Conservation (phyloP, 2,329 filamentous ascomycete genomes). For the Botrytis squamosa region DNA sequence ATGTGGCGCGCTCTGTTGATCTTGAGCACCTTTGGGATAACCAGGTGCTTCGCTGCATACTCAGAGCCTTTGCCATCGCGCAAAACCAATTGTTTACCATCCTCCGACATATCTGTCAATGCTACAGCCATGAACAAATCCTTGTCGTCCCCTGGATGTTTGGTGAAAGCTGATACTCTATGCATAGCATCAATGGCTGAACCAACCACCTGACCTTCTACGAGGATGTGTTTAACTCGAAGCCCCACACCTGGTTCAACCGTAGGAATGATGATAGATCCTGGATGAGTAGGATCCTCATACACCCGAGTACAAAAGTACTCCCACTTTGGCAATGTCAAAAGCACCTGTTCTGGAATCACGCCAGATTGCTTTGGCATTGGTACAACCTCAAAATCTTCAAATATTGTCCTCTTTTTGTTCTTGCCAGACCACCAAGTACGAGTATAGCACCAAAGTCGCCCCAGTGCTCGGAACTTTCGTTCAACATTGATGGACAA, state of each 20-base stretch:
- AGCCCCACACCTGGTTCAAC: slow-evolving; percentile 8
- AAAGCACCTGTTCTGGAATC: slow-evolving; percentile 5
- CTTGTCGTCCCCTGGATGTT: background rate
- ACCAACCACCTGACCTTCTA: slow-evolving; percentile 25
- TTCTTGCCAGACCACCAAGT: slow-evolving; percentile 29
- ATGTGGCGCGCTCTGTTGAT: slow-evolving; percentile 2
- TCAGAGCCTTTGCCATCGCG: background rate
- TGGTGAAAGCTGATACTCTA: slow-evolving; percentile 4
- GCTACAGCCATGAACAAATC: slow-evolving; percentile 6
- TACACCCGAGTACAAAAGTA: slow-evolving; percentile 23
- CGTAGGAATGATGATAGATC: slow-evolving; percentile 24
- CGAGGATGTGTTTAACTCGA: slow-evolving; percentile 25
- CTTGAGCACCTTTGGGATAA: background rate
- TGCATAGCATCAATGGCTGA: slow-evolving; percentile 23
- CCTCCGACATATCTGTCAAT: slow-evolving; percentile 9
- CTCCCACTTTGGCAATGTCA: background rate
- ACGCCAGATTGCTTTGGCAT: slow-evolving; percentile 9
- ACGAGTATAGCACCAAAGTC: slow-evolving; percentile 57
- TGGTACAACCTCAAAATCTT: slow-evolving; percentile 28
- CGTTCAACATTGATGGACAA: slow-evolving; percentile 53
- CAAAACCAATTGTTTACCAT: slow-evolving; percentile 5
- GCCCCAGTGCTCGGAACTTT: slow-evolving; percentile 59
- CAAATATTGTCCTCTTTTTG: slow-evolving; percentile 31
- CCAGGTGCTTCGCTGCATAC: background rate
- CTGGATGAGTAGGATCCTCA: slow-evolving; percentile 20